phyloP scores from a whole-genome alignment of 495 filamentous ascomycete genomes.

The Pyrenula aspistea region DNA sequence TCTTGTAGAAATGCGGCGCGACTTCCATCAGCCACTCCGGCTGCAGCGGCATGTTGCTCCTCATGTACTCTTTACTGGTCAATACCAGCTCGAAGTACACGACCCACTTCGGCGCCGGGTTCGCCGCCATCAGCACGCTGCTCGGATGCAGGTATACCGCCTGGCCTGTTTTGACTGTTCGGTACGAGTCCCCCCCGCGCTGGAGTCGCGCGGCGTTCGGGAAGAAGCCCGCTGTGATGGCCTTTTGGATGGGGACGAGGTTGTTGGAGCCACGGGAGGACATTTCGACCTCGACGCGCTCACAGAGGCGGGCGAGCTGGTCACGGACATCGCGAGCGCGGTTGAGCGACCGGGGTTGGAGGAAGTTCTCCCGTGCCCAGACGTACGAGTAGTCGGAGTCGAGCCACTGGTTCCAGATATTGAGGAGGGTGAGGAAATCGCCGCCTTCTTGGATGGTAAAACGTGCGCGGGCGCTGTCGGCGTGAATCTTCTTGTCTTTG shows the following conservation, averaged over 20 bases:
- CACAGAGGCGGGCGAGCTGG: constrained; percentile 88
- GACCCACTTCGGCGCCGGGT: constrained; percentile 82
- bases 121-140: constrained; percentile 65
- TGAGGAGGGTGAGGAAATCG: constrained; percentile 83
- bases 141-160: constrained; percentile 86
- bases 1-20: constrained; percentile 92
- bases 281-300: constrained; percentile 73
- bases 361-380: constrained; percentile 88
- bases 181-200: constrained; percentile 75
- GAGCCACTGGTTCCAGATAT: constrained; percentile 96
- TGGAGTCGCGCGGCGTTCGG: constrained; percentile 83
- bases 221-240: constrained; percentile 88
- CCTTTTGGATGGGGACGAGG: constrained; percentile 67
- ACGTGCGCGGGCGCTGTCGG: constrained; percentile 80
- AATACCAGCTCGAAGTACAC: constrained; percentile 88
- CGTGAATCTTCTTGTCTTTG: constrained; percentile 95
- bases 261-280: constrained; percentile 60
- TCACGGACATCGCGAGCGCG: constrained; percentile 88
- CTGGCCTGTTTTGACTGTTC: constrained; percentile 87
- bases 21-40: constrained; percentile 81
- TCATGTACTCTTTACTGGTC: constrained; percentile 90
- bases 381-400: constrained; percentile 81
- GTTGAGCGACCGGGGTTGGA: constrained; percentile 77
- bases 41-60: constrained; percentile 74
- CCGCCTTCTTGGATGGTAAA: constrained; percentile 91